Base-by-base conservation (phyloP, 2,329 filamentous ascomycete species). In the Pestalotiopsis sp. region DNA sequence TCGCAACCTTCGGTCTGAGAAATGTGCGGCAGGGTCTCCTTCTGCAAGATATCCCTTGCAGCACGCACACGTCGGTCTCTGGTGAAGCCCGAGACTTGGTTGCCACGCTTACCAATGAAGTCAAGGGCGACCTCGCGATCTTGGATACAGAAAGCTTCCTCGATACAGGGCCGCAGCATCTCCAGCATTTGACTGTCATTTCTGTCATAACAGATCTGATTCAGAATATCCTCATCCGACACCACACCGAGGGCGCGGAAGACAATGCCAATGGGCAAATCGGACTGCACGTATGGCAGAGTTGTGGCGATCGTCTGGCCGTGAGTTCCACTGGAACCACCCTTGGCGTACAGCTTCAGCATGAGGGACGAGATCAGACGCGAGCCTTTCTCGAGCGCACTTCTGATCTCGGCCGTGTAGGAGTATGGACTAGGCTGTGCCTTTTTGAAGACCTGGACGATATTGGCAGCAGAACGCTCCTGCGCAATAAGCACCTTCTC, bases 381-480 rank as follows among this genome's bases (percentile, higher is more conserved):
- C 0, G 95, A 98, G 14, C 97, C 96, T 80, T 97, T 98, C 81
- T 99, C 96, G 9, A 98, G 89, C 1, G 97, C 95, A 81, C 95
- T 98, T 82, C 96, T 90, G 75, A 99, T 98, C 81, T 99, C 96
- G 13, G 96, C 97, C 27, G 95, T 92, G 80, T 96, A 97, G 1
- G 94, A 95, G 71, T 94, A 97, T 11, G 94, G 93, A 73, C 93
- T 95, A n/a, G 94, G 94, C 74, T 91, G 89, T 0, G 95, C 94
- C 84, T 99, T 99, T 83, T 97, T 95, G 89, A 99, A 99, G 36
- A 99, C 95, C 82, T 99, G 96, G 4, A 99, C 96, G 69, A 98
- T 99, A 78, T 99, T 99, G 78, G 95, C 96, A 56, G 96, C 96
- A 78, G 95, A 98, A 71, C 96, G 92, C 82, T 99, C 96, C 80